Evolutionary conservation across 208 protist genomes (phyloP), one percentile per base, ranked within the genome.

Genomic region (Trypanosoma cruzi): DNA sequence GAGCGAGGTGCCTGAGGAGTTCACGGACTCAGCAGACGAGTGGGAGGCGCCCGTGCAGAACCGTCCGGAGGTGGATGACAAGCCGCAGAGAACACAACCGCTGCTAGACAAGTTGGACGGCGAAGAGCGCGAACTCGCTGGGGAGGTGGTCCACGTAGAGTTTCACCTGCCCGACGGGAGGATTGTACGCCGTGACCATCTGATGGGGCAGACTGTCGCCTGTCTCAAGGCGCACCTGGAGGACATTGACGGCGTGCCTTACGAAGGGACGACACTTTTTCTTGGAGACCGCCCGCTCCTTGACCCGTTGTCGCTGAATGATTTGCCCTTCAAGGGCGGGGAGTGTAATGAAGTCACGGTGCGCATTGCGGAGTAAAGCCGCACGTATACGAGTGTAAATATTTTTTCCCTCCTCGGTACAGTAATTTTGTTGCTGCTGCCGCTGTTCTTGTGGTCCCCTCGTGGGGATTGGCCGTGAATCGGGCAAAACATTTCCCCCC

Each of bases 171-270:
- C 86, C 4, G 49, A 65, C 46, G 82, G 77, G 14, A 37, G 54
- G 28, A 77, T 28, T 31, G 36, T 84, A 49, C 49, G 64, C 57
- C 63, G 73, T 14, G 66, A 49, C 18, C 90, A 89, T 60, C 89
- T 81, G 68, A 93, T 92, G 84, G 88, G 90, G 13, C 86, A 96
- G 68, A 94, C 78, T 29, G 70, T 96, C 4, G 85, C 88, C 68
- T 80, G 81, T 62, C 58, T 96, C 26, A 96, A 96, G 68, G 63
- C 82, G 46, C 62, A 81, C 28, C 66, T 96, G 56, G 85, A 96
- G 68, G 75, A 86, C 57, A 18, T 66, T 18, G 50, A 72, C 50
- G 79, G 64, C 7, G 62, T 91, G 49, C 59, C 81, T 16, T 96
- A 94, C 79, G 77, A 88, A 20, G 73, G 60, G 56, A 93, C 85